These are phyloP conservation scores for Alliaria petiolata DNA, from an alignment of 345 rosid genomes.

Conservation along the genomic window DNA sequence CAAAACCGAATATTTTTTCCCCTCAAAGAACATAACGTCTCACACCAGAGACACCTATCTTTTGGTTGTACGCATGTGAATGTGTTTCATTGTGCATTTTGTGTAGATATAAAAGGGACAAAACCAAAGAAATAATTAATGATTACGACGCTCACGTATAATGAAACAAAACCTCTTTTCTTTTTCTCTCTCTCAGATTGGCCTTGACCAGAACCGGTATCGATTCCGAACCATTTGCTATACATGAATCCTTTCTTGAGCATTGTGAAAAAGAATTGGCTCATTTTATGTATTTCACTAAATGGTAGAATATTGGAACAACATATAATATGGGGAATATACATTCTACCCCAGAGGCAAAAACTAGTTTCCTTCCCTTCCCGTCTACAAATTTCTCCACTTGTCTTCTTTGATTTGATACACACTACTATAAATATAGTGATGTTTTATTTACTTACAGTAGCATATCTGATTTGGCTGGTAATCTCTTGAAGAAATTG, in stretches of 20 bases:
- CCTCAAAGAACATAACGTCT: too few species aligned
- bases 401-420: not conserved
- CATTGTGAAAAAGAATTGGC: constrained; percentile 9
- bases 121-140: not conserved
- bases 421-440: constrained; percentile 22
- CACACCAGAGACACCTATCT: not conserved
- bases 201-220: not conserved
- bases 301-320: constrained; percentile 1
- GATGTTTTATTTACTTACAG: constrained; percentile 38
- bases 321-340: not conserved
- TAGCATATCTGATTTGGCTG: constrained; percentile 81
- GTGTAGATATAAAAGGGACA: not conserved
- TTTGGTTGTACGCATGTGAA: constrained; percentile 8
- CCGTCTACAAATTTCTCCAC: constrained; percentile 28
- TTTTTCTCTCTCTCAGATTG: not conserved
- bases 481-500: constrained; percentile 96
- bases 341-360: constrained; percentile 20
- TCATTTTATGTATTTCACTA: constrained; percentile 15
- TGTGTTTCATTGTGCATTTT: constrained; percentile 11
- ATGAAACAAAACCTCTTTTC: not conserved
- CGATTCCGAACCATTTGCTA: not conserved
- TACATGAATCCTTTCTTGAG: not conserved
- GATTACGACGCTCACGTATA: constrained; percentile 8
- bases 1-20: not conserved
- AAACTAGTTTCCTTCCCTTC: constrained; percentile 18